phyloP scores from a whole-genome alignment of 345 rosid genomes.

The Euclidium syriacum region DNA sequence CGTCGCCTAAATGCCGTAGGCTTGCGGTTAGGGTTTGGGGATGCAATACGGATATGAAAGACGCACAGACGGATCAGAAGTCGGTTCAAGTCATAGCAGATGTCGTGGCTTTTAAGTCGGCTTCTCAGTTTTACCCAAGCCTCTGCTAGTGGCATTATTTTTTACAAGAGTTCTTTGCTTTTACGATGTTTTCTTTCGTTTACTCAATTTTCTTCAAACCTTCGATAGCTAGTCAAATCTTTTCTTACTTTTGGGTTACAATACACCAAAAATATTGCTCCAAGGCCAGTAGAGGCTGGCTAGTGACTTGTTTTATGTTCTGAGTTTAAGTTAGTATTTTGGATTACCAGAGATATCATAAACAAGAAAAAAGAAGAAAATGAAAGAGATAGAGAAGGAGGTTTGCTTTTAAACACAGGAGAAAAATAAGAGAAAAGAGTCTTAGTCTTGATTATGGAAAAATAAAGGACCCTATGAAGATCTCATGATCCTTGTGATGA shows the following conservation, averaged over 20 bases:
- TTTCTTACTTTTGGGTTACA: background rate
- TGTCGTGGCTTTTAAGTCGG: constrained; percentile 47
- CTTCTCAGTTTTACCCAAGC: constrained; percentile 63
- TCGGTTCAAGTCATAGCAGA: constrained; percentile 45
- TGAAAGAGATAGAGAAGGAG: too few species aligned
- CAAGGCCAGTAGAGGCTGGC: too few species aligned
- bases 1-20: constrained; percentile 74
- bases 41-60: constrained; percentile 58
- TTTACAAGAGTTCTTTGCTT: background rate
- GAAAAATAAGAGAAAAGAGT: too few species aligned
- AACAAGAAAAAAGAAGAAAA: too few species aligned
- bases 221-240: background rate
- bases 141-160: constrained; percentile 40
- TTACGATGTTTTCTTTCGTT: background rate
- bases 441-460: too few species aligned
- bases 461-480: too few species aligned
- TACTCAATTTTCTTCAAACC: background rate
- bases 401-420: too few species aligned
- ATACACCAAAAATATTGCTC: background rate
- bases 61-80: constrained; percentile 30
- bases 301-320: too few species aligned
- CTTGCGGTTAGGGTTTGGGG: constrained; percentile 89
- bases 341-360: too few species aligned
- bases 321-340: too few species aligned
- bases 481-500: too few species aligned